phyloP scores from a whole-genome alignment of 441 rosid species.

The Manihot esculenta region DNA sequence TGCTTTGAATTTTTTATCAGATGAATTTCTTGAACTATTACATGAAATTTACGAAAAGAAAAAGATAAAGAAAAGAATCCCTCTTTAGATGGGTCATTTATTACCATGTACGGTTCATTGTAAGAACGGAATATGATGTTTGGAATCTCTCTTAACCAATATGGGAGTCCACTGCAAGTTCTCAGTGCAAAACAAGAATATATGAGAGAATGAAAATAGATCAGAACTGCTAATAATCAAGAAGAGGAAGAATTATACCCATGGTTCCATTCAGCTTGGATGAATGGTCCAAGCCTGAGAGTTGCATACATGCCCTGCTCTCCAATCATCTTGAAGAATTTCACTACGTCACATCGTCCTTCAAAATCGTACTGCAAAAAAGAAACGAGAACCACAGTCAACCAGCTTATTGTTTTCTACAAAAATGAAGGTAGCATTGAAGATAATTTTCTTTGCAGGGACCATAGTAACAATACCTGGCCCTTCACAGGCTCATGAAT shows the following conservation, averaged over 20 bases:
- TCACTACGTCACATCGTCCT: constrained; percentile 72
- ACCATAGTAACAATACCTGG: not conserved
- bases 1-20: not conserved
- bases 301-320: constrained; percentile 62
- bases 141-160: constrained; percentile 85
- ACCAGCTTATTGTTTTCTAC: not conserved
- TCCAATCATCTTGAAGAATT: constrained; percentile 59
- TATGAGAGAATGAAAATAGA: too few species aligned
- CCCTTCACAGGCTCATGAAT: constrained; percentile 74
- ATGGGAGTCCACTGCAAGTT: constrained; percentile 73
- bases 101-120: constrained; percentile 71
- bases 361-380: constrained; percentile 61
- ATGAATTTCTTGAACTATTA: not conserved
- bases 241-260: constrained; percentile 49
- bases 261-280: constrained; percentile 98
- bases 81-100: not conserved
- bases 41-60: not conserved
- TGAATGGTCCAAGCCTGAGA: constrained; percentile 82
- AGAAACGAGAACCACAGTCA: not conserved
- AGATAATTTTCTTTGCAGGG: too few species aligned
- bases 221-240: too few species aligned
- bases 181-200: not conserved
- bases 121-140: constrained; percentile 73
- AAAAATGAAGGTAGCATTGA: too few species aligned
- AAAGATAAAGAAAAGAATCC: not conserved